A percentile compares a stretch with the other conserved stretches of the same genome.
Conservation (phyloP, 306 rosid genomes). For the Oxytropis ochrocephala region DNA sequence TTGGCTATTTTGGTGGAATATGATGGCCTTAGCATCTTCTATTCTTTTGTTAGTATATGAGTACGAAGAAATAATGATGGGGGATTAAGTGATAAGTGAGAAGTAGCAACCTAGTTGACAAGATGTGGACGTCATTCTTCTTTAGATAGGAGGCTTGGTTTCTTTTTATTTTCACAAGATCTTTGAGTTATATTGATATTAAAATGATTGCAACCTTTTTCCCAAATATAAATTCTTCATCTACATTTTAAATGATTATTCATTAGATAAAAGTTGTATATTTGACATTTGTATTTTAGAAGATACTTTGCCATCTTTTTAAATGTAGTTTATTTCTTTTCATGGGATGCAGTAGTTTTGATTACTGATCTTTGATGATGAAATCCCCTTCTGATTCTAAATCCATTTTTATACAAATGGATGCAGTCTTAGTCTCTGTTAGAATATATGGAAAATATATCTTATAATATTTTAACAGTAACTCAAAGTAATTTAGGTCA, state of each 20-base stretch:
- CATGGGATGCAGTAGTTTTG: not conserved
- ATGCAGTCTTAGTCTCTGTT: not conserved
- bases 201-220: not conserved
- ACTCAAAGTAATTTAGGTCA: too few relatives aligned
- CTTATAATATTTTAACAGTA: too few relatives aligned
- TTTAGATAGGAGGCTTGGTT: not conserved
- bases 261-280: not conserved
- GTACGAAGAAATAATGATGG: not conserved
- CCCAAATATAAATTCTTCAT: not conserved
- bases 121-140: not conserved
- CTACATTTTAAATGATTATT: not conserved
- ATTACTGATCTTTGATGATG: not conserved
- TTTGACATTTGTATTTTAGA: not conserved
- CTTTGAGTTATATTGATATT: not conserved
- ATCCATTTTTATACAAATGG: not conserved
- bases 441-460: too few relatives aligned
- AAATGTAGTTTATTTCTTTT: not conserved
- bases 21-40: not conserved
- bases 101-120: not conserved
- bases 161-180: not conserved
- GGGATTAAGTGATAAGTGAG: not conserved
- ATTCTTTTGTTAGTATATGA: not conserved
- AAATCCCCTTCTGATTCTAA: not conserved
- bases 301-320: not conserved
- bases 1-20: not conserved